These are phyloP conservation scores for Jasminum sambac DNA, from an alignment of 257 asterid genomes.

Conservation along the genomic window DNA sequence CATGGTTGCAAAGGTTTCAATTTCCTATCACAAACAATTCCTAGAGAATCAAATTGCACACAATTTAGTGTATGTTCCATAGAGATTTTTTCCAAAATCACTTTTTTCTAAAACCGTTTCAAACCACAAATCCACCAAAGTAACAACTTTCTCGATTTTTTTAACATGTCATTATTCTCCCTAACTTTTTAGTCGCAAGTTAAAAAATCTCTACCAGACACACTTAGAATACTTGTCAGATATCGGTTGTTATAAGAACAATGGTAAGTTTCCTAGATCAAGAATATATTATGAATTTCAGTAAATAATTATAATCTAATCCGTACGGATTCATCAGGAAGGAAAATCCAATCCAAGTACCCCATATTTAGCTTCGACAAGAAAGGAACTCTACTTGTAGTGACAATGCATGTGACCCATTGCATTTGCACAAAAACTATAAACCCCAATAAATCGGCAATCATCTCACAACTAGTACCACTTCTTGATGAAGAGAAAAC, in stretches of 20 bases:
- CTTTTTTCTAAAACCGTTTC: too few species aligned
- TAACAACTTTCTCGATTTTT: too few species aligned
- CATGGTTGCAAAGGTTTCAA: slow-evolving; percentile 13
- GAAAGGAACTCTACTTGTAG: background rate
- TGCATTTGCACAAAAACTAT: background rate
- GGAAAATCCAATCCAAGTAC: background rate
- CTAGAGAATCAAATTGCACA: background rate
- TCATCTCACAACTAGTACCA: slow-evolving; percentile 11
- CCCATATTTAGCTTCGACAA: background rate
- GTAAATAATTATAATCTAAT: slow-evolving; percentile 10
- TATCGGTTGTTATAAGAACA: too few species aligned
- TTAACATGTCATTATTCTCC: too few species aligned
- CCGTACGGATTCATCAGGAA: background rate
- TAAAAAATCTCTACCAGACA: too few species aligned
- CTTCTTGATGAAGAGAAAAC: slow-evolving; percentile 20
- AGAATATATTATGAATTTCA: slow-evolving; percentile 11
- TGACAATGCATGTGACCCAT: background rate
- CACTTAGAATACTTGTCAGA: slow-evolving; percentile 4
- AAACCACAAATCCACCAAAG: too few species aligned
- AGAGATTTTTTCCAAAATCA: too few species aligned
- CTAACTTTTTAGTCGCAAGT: too few species aligned
- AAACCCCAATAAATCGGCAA: background rate
- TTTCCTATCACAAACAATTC: slow-evolving; percentile 6
- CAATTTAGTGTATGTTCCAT: too few species aligned
- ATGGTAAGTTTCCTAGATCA: background rate